Percentiles rank a stretch among this genome's conserved stretches.
phyloP scores from a whole-genome alignment of 768 basidiomycete genomes.

The Pleurotus platypus region DNA sequence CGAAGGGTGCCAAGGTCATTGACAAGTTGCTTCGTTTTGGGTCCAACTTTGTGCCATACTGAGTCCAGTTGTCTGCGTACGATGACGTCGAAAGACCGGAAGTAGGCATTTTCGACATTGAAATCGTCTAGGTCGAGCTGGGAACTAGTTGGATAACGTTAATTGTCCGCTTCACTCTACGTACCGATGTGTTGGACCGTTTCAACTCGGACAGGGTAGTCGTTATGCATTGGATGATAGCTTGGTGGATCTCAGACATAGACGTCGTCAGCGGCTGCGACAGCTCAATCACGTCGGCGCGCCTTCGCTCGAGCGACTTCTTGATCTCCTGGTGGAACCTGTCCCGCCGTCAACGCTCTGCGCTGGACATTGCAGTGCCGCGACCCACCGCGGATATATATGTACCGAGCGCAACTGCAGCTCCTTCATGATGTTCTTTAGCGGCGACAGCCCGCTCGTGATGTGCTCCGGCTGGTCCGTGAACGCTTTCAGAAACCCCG shows the following conservation, averaged over 20 bases:
- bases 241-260: slow-evolving; percentile 91
- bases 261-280: slow-evolving; percentile 79
- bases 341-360: not conserved
- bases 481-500: slow-evolving; percentile 94
- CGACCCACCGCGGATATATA: slow-evolving; percentile 80
- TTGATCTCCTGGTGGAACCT: slow-evolving; percentile 93
- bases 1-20: slow-evolving; percentile 83
- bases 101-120: slow-evolving; percentile 90
- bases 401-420: slow-evolving; percentile 85
- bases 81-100: slow-evolving; percentile 85
- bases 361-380: not conserved
- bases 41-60: slow-evolving; percentile 96
- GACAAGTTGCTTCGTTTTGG: slow-evolving; percentile 88
- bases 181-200: slow-evolving; percentile 68
- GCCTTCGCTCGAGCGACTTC: slow-evolving; percentile 72
- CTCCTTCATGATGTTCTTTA: slow-evolving; percentile 91
- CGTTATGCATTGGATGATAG: slow-evolving; percentile 92
- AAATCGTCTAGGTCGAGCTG: slow-evolving; percentile 94
- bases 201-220: slow-evolving; percentile 87
- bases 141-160: not conserved
- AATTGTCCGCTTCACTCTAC: slow-evolving; percentile 25
- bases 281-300: slow-evolving; percentile 90
- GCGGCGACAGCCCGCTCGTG: slow-evolving; percentile 85
- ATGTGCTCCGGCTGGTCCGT: slow-evolving; percentile 97
- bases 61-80: slow-evolving; percentile 88